A percentile compares a stretch with the other conserved stretches of the same genome.
These are phyloP conservation scores for Leccinellum rugosiceps DNA, from an alignment of 768 basidiomycete species.

Conservation along the genomic window DNA sequence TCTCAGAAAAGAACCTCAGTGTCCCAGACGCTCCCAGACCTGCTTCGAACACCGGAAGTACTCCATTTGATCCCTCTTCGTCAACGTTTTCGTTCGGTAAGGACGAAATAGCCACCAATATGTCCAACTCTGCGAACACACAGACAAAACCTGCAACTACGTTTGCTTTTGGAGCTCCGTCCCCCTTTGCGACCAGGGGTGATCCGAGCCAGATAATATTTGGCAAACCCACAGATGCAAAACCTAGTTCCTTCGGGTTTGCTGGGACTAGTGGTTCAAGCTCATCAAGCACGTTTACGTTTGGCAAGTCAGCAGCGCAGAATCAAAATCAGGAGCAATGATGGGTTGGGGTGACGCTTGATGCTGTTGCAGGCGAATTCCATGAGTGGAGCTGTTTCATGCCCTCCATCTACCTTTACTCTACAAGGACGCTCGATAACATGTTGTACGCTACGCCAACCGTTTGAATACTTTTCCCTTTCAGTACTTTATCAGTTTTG, in stretches of 20 bases:
- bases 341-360: constrained; percentile 1
- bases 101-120: constrained; percentile 5
- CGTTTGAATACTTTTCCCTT: constrained; percentile 2
- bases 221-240: constrained; percentile 16
- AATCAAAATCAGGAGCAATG: constrained; percentile 35
- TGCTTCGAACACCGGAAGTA: constrained; percentile 1
- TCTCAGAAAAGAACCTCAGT: not conserved
- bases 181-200: not conserved
- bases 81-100: constrained; percentile 18
- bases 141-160: constrained; percentile 31
- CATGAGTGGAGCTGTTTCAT: not conserved
- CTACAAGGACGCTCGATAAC: not conserved
- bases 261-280: constrained; percentile 15
- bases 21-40: constrained; percentile 2
- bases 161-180: constrained; percentile 16
- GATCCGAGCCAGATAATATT: constrained; percentile 10
- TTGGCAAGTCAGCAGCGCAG: constrained; percentile 28
- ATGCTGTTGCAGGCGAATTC: not conserved
- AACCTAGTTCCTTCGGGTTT: constrained; percentile 34
- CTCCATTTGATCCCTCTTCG: constrained; percentile 6
- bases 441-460: constrained; percentile 18
- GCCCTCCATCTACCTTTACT: not conserved
- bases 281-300: constrained; percentile 17
- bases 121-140: constrained; percentile 6
- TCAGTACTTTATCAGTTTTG: not conserved